A percentile compares a stretch with the other conserved stretches of the same genome.
phyloP scores from a whole-genome alignment of 208 protist species.

The Leishmania major region DNA sequence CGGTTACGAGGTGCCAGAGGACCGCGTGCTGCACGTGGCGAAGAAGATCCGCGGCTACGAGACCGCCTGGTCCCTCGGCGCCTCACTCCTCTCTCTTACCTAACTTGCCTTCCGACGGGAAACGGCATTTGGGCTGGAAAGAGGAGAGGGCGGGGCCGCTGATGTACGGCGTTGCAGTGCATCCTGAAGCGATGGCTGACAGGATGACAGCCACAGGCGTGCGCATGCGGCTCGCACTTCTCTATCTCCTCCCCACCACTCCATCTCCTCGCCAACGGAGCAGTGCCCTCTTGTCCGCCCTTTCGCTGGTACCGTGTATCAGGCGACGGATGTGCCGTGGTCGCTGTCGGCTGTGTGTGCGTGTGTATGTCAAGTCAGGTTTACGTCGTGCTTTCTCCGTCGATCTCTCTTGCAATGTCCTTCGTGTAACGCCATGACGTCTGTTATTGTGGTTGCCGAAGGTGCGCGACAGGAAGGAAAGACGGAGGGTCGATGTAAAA shows the following conservation, averaged over 20 bases:
- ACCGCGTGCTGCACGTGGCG: constrained; percentile 60
- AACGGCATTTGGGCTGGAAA: too few relatives aligned
- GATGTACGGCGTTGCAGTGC: neutral
- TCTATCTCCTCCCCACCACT: neutral
- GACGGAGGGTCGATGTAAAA: neutral
- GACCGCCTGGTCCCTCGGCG: constrained; percentile 79
- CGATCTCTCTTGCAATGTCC: too few relatives aligned
- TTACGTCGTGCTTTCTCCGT: too few relatives aligned
- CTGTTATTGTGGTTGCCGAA: neutral
- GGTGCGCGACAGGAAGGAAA: neutral
- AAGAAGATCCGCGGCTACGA: constrained; percentile 88
- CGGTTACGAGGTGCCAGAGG: constrained; percentile 56
- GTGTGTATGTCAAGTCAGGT: neutral
- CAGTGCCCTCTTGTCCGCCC: neutral
- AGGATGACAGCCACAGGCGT: neutral
- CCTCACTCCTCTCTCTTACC: constrained; percentile 49
- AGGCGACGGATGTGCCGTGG: neutral
- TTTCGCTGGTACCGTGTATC: neutral
- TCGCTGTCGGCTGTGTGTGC: neutral
- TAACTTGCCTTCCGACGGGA: neutral
- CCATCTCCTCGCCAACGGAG: neutral
- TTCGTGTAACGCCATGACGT: too few relatives aligned
- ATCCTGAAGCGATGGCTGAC: neutral
- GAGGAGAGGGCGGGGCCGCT: neutral
- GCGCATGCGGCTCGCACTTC: neutral